A percentile compares a stretch with the other conserved stretches of the same genome.
These are phyloP conservation scores for Ambispora gerdemannii DNA, from an alignment of 192 early-diverging fungal genomes.

Conservation along the genomic window DNA sequence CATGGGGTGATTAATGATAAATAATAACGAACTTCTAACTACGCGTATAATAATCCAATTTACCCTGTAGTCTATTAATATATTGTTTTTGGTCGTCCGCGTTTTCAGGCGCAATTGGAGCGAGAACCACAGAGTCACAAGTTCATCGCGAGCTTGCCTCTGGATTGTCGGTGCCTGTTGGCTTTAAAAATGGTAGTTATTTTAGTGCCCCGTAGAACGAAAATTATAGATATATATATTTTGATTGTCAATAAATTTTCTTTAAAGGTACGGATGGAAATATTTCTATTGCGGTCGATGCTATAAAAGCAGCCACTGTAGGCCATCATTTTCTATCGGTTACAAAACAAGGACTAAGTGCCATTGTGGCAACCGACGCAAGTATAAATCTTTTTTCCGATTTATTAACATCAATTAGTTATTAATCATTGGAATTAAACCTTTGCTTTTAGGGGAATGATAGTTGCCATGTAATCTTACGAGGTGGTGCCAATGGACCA, in stretches of 20 bases:
- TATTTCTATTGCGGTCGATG: constrained; percentile 85
- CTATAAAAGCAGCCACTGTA: constrained; percentile 79
- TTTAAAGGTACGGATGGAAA: constrained; percentile 64
- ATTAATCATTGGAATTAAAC: not conserved
- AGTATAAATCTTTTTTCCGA: not conserved
- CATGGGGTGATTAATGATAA: constrained; percentile 55
- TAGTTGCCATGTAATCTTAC: constrained; percentile 89
- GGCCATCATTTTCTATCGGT: constrained; percentile 79
- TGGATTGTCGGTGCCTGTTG: constrained; percentile 74
- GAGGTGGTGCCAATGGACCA: constrained; percentile 82
- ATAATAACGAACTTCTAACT: too few relatives aligned
- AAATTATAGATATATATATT: too few relatives aligned
- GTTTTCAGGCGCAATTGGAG: constrained; percentile 65
- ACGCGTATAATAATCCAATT: too few relatives aligned
- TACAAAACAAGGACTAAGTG: constrained; percentile 79
- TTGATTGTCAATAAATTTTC: constrained; percentile 12
- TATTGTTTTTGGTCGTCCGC: too few relatives aligned
- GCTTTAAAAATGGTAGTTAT: constrained; percentile 72
- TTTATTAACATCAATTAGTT: not conserved
- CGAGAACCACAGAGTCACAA: constrained; percentile 81
- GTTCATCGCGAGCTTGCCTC: constrained; percentile 80
- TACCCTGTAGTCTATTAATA: not conserved
- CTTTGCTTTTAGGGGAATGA: constrained; percentile 74
- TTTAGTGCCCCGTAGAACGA: not conserved
- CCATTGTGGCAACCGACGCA: constrained; percentile 72